A percentile compares a stretch with the other conserved stretches of the same genome.
These are phyloP conservation scores for Trypethelium eluteriae DNA, from an alignment of 495 filamentous ascomycete species.

Conservation along the genomic window DNA sequence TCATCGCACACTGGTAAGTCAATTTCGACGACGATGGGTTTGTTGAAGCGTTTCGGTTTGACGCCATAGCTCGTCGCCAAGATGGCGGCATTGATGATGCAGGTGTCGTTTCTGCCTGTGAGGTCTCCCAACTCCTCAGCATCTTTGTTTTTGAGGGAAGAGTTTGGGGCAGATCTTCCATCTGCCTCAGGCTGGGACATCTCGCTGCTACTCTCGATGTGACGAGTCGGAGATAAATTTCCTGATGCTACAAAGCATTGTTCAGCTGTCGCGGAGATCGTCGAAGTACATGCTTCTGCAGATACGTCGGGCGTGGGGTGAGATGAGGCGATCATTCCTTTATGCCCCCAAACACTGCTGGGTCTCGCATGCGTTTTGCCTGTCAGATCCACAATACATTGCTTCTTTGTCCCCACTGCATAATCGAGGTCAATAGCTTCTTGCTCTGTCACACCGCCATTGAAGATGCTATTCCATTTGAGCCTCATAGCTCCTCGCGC, in stretches of 20 bases:
- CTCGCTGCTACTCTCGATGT: background rate
- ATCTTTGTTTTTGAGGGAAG: background rate
- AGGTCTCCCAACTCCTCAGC: background rate
- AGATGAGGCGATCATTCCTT: background rate
- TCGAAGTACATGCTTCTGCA: slow-evolving; percentile 1
- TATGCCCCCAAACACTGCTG: slow-evolving; percentile 35
- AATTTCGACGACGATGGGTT: slow-evolving; percentile 71
- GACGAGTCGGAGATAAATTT: background rate
- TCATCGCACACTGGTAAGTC: slow-evolving; percentile 52
- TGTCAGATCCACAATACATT: slow-evolving; percentile 51
- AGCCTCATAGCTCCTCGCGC: slow-evolving; percentile 45
- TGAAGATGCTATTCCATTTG: slow-evolving; percentile 38
- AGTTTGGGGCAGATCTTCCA: background rate
- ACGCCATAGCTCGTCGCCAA: slow-evolving; percentile 54
- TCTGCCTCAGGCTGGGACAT: background rate
- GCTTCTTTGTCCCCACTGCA: slow-evolving; percentile 47
- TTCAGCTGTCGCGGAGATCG: background rate
- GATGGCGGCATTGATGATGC: slow-evolving; percentile 69
- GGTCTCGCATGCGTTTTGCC: slow-evolving; percentile 34
- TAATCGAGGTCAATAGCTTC: slow-evolving; percentile 35
- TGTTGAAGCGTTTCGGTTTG: slow-evolving; percentile 54
- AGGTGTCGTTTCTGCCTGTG: slow-evolving; percentile 51
- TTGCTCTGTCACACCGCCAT: background rate
- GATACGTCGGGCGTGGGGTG: slow-evolving; percentile 4
- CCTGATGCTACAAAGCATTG: background rate